These are phyloP conservation scores for Dothidotthia symphoricarpi DNA, from an alignment of 2,329 filamentous ascomycete species.

Conservation along the genomic window DNA sequence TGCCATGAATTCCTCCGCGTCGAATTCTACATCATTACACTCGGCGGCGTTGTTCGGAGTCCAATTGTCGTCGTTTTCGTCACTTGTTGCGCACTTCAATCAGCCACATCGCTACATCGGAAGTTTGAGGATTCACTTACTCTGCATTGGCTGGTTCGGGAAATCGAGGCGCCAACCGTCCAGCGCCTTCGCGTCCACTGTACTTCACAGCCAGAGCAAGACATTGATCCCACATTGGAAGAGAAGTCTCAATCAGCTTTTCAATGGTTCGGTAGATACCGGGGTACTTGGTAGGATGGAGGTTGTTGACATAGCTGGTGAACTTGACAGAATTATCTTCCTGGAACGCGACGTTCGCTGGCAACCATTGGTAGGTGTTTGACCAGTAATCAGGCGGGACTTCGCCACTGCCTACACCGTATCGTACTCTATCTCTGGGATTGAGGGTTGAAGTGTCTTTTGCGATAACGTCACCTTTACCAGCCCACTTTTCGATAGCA, in stretches of 20 bases:
- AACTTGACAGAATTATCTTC: slow-evolving; percentile 40
- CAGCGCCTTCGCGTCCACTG: slow-evolving; percentile 6
- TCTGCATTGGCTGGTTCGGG: slow-evolving; percentile 2
- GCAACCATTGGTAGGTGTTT: slow-evolving; percentile 49
- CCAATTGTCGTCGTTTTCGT: slow-evolving; percentile 16
- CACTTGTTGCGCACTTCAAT: slow-evolving; percentile 5
- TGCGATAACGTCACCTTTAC: slow-evolving; percentile 28
- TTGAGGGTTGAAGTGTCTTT: neutral
- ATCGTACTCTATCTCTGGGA: neutral
- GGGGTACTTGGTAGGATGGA: slow-evolving; percentile 45
- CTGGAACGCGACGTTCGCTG: slow-evolving; percentile 50
- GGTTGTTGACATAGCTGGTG: slow-evolving; percentile 55
- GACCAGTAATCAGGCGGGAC: slow-evolving; percentile 22
- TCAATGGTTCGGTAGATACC: slow-evolving; percentile 23
- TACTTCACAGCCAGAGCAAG: slow-evolving; percentile 5
- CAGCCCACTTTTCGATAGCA: slow-evolving; percentile 27
- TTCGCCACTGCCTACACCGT: slow-evolving; percentile 1
- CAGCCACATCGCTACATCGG: no score
- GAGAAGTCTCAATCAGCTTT: slow-evolving; percentile 14
- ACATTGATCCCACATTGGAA: slow-evolving; percentile 27
- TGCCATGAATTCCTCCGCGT: slow-evolving; percentile 1
- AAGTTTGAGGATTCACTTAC: neutral
- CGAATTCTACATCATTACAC: slow-evolving; percentile 5
- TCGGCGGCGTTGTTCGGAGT: slow-evolving; percentile 8
- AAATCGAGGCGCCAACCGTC: slow-evolving; percentile 10